Percentiles rank a stretch among this genome's conserved stretches.
Evolutionary conservation across 345 rosid species (phyloP).

Genomic region (Populus davidiana): DNA sequence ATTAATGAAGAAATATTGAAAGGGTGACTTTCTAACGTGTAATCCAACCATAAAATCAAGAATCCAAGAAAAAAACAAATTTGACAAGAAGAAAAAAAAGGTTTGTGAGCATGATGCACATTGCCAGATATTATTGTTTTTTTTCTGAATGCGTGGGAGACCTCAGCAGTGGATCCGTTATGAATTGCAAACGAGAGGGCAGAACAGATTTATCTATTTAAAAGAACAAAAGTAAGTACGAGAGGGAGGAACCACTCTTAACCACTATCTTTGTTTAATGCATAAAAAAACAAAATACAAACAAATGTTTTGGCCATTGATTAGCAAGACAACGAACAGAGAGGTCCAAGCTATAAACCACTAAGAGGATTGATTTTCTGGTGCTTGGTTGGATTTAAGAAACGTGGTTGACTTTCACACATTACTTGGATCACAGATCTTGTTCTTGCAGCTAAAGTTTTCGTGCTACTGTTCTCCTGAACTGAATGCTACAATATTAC

Average conservation of each 20-base stretch:
- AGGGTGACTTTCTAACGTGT: neutral
- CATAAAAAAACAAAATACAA: neutral
- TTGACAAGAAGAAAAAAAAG: neutral
- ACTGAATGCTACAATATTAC: neutral
- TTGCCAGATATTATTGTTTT: no score
- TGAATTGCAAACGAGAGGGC: neutral
- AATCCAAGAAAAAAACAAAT: neutral
- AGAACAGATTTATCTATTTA: neutral
- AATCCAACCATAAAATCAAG: neutral
- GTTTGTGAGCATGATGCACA: no score
- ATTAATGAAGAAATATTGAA: neutral
- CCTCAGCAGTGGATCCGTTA: neutral
- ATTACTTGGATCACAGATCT: no score
- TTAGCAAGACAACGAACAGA: neutral
- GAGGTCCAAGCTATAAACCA: neutral
- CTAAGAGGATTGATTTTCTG: neutral
- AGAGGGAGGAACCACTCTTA: neutral
- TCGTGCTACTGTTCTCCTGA: no score
- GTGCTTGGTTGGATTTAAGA: neutral
- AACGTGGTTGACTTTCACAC: neutral
- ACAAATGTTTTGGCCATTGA: neutral
- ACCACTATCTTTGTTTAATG: constrained; percentile 11
- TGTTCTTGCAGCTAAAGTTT: no score
- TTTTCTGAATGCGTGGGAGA: no score
- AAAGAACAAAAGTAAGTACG: neutral